Percentiles rank a stretch among this genome's conserved stretches.
Evolutionary conservation across 208 protist genomes (phyloP).

Genomic region (Acanthamoeba healyi): DNA sequence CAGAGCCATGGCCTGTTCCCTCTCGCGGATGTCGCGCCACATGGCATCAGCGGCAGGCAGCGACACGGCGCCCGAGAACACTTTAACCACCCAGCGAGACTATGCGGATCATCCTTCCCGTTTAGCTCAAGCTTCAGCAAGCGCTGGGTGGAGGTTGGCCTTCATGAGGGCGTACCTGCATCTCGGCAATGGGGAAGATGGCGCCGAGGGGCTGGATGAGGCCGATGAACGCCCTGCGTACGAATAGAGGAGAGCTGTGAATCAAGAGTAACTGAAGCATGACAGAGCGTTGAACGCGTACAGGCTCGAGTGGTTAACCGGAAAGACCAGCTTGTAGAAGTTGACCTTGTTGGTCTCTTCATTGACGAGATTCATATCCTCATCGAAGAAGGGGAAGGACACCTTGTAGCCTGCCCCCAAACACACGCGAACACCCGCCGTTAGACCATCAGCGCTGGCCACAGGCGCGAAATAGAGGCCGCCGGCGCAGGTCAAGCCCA

Average conservation of each 20-base stretch:
- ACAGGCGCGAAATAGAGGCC: no score
- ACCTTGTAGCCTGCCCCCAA: conserved; percentile 38
- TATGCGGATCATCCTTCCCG: no score
- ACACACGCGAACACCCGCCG: no score
- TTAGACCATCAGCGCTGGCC: no score
- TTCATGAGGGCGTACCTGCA: neutral
- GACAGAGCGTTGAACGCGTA: neutral
- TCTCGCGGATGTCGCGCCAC: neutral
- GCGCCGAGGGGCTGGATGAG: conserved; percentile 51
- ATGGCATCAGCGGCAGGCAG: neutral
- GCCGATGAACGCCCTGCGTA: conserved; percentile 34
- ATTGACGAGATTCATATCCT: neutral
- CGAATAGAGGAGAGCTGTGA: neutral
- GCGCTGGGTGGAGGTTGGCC: neutral
- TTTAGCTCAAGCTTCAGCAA: neutral
- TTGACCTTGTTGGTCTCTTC: conserved; percentile 34
- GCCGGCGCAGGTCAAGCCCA: no score
- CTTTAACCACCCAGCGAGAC: neutral
- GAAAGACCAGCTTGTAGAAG: conserved; percentile 49
- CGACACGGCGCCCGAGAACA: neutral
- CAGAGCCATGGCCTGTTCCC: neutral
- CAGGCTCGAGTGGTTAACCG: neutral
- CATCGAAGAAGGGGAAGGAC: conserved; percentile 40
- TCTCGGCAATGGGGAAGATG: conserved; percentile 19
- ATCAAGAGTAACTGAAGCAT: neutral